Base-by-base conservation (phyloP, 441 rosid species). In the Jatropha multifida region DNA sequence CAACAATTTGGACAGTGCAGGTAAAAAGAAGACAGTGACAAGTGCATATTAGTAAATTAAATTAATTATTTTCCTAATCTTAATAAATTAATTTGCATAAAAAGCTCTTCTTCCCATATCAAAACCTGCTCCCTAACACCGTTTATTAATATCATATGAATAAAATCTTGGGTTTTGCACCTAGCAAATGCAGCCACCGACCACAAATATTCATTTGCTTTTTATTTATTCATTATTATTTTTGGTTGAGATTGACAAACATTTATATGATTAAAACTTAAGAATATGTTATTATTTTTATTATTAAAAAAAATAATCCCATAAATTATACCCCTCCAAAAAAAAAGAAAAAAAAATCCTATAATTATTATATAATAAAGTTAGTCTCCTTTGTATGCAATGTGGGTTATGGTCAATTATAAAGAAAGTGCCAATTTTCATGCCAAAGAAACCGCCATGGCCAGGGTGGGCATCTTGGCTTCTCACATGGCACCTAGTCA, bases 151-250 rank as follows among this genome's bases (percentile, higher is more conserved):
- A 42, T 42, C 9, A 42, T 42, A 42, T 8, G 46, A 5, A 61
- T 15, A 38, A 5, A 72, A 72, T 66, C 8, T 77, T 46, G 72
- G 69, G 69, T 71, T 74, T 42, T 41, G 77, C 72, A 40, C 23
- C 7, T 23, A 17, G 15, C 80, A 48, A 56, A 58, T 67, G 46
- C 72, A 1, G 54, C 81, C 78, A 74, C 76, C 78, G 84, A 56
- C 82, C 79, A 32, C 32, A 32, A 32, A 1, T 32, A 32, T 32
- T 32, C 32, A 32, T 32, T 1, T 32, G 32, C 32, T 32, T 32
- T 32, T 32, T 32, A 32, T 32, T 32, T 32, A 32, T 32, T 32
- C 32, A 32, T 32, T 32, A 32, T 32, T 32, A 32, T 32, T 32
- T 32, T 32, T 32, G 32, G 32, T 32, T 32, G 32, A 32, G 32